Percentiles rank a stretch among this genome's conserved stretches.
Conservation (phyloP, 768 basidiomycete species). For the Flagelloscypha sp. region DNA sequence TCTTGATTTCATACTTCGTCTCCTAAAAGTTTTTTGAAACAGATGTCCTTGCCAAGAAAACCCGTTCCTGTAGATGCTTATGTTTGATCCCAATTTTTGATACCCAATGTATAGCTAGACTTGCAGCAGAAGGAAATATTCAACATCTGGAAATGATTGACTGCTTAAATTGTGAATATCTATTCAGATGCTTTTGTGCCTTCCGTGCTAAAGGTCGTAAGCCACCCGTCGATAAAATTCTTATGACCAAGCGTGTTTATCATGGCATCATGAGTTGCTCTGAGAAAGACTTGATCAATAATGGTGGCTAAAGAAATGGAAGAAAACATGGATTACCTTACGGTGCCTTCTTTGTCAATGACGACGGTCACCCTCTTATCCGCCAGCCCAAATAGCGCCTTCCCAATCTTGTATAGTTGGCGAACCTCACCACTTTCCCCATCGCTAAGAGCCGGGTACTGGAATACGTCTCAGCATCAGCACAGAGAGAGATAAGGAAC, state of each 20-base stretch:
- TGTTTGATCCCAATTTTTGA: too few relatives aligned
- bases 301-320: constrained; percentile 4
- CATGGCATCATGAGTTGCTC: constrained; percentile 52
- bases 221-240: constrained; percentile 64
- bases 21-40: too few relatives aligned
- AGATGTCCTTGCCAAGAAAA: too few relatives aligned
- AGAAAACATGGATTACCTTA: constrained; percentile 40
- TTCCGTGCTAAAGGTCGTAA: constrained; percentile 44
- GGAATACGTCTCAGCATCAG: background rate
- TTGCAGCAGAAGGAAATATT: too few relatives aligned
- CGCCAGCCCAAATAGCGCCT: constrained; percentile 56
- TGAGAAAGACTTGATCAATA: constrained; percentile 20
- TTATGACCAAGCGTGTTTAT: constrained; percentile 58
- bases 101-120: too few relatives aligned
- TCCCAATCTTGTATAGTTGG: constrained; percentile 59
- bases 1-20: too few relatives aligned
- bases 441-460: constrained; percentile 82
- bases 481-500: background rate
- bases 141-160: too few relatives aligned
- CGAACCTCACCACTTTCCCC: constrained; percentile 49
- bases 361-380: constrained; percentile 60
- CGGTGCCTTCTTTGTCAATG: constrained; percentile 61
- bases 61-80: too few relatives aligned
- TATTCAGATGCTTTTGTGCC: too few relatives aligned
- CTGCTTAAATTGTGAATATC: too few relatives aligned